Evolutionary conservation across 2,329 filamentous ascomycete species (phyloP).

Genomic region (Fusarium sp.): DNA sequence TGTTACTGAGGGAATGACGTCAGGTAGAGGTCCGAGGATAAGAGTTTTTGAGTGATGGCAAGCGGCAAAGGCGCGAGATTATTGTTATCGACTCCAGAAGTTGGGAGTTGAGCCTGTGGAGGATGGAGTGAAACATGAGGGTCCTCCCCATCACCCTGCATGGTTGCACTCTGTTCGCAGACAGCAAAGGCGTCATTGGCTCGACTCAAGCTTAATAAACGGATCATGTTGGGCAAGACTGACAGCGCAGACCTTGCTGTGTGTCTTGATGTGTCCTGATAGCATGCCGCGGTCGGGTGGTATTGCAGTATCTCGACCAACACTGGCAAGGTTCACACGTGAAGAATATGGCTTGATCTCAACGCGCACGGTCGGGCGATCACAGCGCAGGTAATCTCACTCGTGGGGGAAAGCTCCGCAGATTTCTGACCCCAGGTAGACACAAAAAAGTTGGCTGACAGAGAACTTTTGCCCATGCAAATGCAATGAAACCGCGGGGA

Average conservation of each 20-base stretch:
- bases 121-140: conserved; percentile 19
- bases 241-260: background rate
- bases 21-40: background rate
- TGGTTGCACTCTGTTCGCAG: conserved; percentile 13
- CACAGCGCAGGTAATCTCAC: conserved; percentile 13
- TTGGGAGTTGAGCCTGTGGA: background rate
- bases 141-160: background rate
- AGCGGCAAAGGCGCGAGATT: conserved; percentile 28
- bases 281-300: background rate
- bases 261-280: background rate
- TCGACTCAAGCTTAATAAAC: conserved; percentile 2
- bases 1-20: conserved; percentile 40
- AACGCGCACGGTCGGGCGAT: conserved; percentile 24
- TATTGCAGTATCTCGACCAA: background rate
- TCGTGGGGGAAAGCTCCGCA: conserved; percentile 7
- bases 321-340: background rate
- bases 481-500: conserved; percentile 27
- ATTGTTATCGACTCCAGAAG: background rate
- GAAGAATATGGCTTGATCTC: conserved; percentile 2
- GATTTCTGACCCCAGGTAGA: background rate
- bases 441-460: background rate
- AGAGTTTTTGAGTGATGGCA: background rate
- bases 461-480: conserved; percentile 11
- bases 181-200: conserved; percentile 28
- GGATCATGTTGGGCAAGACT: background rate